Evolutionary conservation across 2,329 filamentous ascomycete species (phyloP).

Genomic region (Trichoderma polysporum): DNA sequence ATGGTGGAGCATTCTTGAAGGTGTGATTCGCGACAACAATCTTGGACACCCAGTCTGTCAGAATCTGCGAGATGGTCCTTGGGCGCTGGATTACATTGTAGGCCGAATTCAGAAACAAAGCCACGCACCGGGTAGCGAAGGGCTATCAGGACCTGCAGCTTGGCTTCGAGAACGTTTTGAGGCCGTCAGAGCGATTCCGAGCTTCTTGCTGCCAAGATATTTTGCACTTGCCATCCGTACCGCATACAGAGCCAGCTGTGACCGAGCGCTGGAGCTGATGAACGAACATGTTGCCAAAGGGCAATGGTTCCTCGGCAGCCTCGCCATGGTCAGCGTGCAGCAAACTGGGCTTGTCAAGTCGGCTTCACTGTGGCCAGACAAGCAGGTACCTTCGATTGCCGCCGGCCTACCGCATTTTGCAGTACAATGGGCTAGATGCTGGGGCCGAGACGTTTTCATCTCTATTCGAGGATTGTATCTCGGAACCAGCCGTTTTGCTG

Average conservation of each 20-base stretch:
- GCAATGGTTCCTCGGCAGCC: conserved; percentile 83
- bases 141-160: conserved; percentile 62
- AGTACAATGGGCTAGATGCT: conserved; percentile 91
- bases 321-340: conserved; percentile 90
- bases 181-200: conserved; percentile 80
- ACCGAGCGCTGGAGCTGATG: conserved; percentile 77
- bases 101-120: conserved; percentile 73
- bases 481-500: conserved; percentile 81
- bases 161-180: conserved; percentile 88
- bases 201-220: conserved; percentile 87
- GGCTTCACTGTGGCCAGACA: conserved; percentile 84
- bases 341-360: conserved; percentile 87
- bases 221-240: conserved; percentile 88
- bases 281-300: conserved; percentile 72
- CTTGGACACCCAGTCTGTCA: conserved; percentile 91
- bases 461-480: conserved; percentile 89
- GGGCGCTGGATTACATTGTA: conserved; percentile 87
- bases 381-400: conserved; percentile 80
- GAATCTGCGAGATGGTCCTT: conserved; percentile 86
- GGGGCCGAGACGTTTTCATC: conserved; percentile 97
- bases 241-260: conserved; percentile 80
- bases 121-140: conserved; percentile 59
- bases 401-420: conserved; percentile 94
- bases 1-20: conserved; percentile 90
- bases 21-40: conserved; percentile 84